Conservation (phyloP, 2,329 filamentous ascomycete genomes). For the Pseudomassariella vexata region DNA sequence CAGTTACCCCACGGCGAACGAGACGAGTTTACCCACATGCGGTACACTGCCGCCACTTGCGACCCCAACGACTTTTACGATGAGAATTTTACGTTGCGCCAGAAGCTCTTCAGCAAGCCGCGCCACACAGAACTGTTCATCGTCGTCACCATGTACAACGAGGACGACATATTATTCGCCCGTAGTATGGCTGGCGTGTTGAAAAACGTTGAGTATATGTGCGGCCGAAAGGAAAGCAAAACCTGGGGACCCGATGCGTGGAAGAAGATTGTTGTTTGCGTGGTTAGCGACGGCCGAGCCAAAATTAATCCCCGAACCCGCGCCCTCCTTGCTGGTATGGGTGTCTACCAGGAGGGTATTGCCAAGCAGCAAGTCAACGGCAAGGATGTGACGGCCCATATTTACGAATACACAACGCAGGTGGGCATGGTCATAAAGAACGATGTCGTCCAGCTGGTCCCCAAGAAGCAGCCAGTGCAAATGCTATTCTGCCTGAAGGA, state of each 20-base stretch:
- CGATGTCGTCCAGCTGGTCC: constrained; percentile 76
- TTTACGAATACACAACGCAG: constrained; percentile 92
- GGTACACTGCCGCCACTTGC: constrained; percentile 97
- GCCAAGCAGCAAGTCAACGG: constrained; percentile 96
- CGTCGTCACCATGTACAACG: constrained; percentile 98
- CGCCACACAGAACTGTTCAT: constrained; percentile 95
- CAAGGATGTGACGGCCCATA: constrained; percentile 94
- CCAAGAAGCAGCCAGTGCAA: constrained; percentile 85
- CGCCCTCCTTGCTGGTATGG: constrained; percentile 84
- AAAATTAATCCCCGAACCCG: constrained; percentile 89
- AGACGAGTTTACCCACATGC: constrained; percentile 91
- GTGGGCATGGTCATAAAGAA: constrained; percentile 87
- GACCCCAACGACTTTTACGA: constrained; percentile 91
- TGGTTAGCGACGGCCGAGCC: constrained; percentile 88
- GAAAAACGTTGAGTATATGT: constrained; percentile 97
- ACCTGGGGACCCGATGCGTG: constrained; percentile 97
- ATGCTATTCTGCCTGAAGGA: constrained; percentile 98
- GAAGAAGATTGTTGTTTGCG: constrained; percentile 99
- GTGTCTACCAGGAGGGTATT: constrained; percentile 97
- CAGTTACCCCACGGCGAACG: constrained; percentile 88
- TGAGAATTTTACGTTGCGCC: constrained; percentile 85
- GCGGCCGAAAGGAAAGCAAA: constrained; percentile 81
- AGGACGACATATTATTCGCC: constrained; percentile 94
- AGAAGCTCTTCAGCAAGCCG: constrained; percentile 76
- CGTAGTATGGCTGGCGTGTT: constrained; percentile 98